Base-by-base conservation (phyloP, 768 basidiomycete species). In the Suillus tomentosus region DNA sequence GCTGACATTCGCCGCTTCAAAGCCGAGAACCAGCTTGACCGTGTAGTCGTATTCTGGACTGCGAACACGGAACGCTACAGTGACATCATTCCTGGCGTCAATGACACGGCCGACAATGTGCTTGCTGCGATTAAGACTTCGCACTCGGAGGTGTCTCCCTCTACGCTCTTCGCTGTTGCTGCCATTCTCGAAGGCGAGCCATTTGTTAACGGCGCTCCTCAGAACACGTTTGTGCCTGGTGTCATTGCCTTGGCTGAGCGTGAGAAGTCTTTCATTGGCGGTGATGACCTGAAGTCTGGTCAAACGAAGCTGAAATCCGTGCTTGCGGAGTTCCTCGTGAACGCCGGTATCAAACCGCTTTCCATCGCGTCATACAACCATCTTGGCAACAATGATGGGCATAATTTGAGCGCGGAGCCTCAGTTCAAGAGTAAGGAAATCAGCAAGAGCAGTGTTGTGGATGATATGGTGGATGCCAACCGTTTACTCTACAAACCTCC, bases 401-500 rank as follows among this genome's bases (percentile, higher is more conserved):
- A 87, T 75, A 97, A 96, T 79, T 80, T 99, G 73, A 90, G 87
- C 60, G 91, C 94, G 7, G 93, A 94, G 75, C 82, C 82, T 66
- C 96, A 98, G 80, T 99, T 99, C 88, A 91, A 89, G 82, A 92
- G 90, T 83, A 99, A 99, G 87, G 96, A 98, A 82, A 98, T 98
- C 79, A 89, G 88, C 83, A 98, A 99, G 87, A 92, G 91, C 70
- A 92, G 88, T 69, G 96, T 99, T 65, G 96, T 97, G 45, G 96
- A 98, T 73, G 96, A 99, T 78, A 98, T 98, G 96, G 96, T 98
- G 62, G 86, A 87, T 63, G 90, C 94, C 50, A 98, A 98, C 80
- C 82, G 86, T 37, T 80, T 98, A 65, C 82, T 98, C 34, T 98
- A 90, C 86, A 95, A 94, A 84, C 89, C 93, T 19, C 85, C 92